Evolutionary conservation across 441 rosid genomes (phyloP).

Genomic region (Erodium texanum): DNA sequence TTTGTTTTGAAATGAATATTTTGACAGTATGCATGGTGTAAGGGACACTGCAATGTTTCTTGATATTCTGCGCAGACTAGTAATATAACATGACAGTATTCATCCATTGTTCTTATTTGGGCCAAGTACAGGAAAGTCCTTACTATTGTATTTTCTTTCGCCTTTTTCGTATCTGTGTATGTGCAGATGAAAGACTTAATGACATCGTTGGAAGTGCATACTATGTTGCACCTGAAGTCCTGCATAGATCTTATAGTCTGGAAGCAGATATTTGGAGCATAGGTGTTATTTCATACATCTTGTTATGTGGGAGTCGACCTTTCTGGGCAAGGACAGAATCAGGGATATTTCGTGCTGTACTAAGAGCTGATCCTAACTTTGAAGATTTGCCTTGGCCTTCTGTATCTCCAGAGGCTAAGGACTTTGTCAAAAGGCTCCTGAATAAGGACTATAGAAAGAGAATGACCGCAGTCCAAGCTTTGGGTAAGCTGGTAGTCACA

Average conservation of each 20-base stretch:
- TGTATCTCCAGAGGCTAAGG: slow-evolving; percentile 72
- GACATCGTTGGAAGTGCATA: slow-evolving; percentile 98
- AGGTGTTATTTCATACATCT: slow-evolving; percentile 89
- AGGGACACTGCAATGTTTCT: neutral
- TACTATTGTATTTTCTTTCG: neutral
- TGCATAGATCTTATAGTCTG: slow-evolving; percentile 75
- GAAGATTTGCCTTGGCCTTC: slow-evolving; percentile 87
- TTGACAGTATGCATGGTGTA: neutral
- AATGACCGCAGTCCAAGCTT: slow-evolving; percentile 90
- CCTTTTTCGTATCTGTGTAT: too few species aligned
- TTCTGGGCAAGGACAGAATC: slow-evolving; percentile 98
- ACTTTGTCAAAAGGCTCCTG: slow-evolving; percentile 66
- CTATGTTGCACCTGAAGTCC: slow-evolving; percentile 97
- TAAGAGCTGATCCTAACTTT: slow-evolving; percentile 80
- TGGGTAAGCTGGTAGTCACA: too few species aligned
- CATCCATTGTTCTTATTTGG: neutral
- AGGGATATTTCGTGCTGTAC: slow-evolving; percentile 83
- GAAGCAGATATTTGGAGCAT: slow-evolving; percentile 99
- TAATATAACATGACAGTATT: neutral
- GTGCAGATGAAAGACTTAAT: slow-evolving; percentile 83
- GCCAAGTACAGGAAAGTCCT: neutral
- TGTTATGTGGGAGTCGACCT: slow-evolving; percentile 90
- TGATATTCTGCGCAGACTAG: neutral
- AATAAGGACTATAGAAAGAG: slow-evolving; percentile 81
- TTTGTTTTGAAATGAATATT: neutral